Evolutionary conservation across 2,329 filamentous ascomycete genomes (phyloP), one percentile per base, ranked within the genome.

Genomic region (Raffaelea ambrosiae): DNA sequence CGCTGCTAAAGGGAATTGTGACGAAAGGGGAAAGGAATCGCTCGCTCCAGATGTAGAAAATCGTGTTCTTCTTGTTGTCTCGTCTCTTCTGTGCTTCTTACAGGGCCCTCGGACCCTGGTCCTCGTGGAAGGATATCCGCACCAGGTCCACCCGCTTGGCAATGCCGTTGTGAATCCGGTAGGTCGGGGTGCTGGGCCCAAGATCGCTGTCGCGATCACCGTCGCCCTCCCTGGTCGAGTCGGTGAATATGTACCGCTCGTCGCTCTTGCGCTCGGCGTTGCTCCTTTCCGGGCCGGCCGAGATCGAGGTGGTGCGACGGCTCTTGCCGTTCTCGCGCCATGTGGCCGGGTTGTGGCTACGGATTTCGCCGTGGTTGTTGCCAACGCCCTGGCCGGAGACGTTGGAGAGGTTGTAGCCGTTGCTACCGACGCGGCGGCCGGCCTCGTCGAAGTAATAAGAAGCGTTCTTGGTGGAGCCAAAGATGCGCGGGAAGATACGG

Each of bases 401-500:
- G 29, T 48, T 38, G 13, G 47, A 46, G 10, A 49, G 48, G n/a
- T 39, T 49, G 40, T 49, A 46, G n/a, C 40, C 45, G 18, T 16
- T 33, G 31, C 9, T 9, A 33, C 31, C 9, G 16, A 9, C 31
- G 31, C 16, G 22, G 18, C 18, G 40, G 18, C 18, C 14, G 26
- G n/a, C n/a, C 19, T 31, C 21, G n/a, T 50, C 40, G 5, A 26
- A 13, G 40, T 44, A 44, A 36, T 50, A 48, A 19, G 45, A 40
- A n/a, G 33, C 22, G 7, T 42, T 44, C 22, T 43, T 47, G 22
- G 49, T 43, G 5, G 54, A 55, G 10, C 53, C 52, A 41, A 57
- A 55, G 13, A 57, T 41, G 21, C 46, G 50, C 31, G 55, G 55
- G 39, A 57, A 52, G 16, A 52, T 29, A 21, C 49, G 49, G 40